phyloP scores from a whole-genome alignment of 75 land plant species.

The Selaginella moellendorffii region DNA sequence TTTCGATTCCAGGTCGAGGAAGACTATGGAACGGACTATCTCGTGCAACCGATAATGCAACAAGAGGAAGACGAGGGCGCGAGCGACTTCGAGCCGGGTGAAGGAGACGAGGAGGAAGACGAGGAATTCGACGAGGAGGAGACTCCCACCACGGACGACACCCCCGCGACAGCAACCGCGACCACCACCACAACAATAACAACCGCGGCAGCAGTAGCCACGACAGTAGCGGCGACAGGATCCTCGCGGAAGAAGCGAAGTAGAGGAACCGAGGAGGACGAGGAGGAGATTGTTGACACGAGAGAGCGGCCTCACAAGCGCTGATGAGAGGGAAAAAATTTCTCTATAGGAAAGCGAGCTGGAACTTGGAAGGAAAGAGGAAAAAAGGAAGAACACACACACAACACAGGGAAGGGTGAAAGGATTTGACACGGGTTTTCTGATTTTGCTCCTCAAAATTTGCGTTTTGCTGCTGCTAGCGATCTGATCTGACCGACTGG shows the following conservation, averaged over 20 bases:
- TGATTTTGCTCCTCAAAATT: not conserved
- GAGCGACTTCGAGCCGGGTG: conserved; percentile 43
- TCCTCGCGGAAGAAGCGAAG: conserved; percentile 11
- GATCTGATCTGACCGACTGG: too few species aligned
- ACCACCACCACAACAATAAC: not conserved
- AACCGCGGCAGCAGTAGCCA: not conserved
- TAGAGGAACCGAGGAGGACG: conserved; percentile 14
- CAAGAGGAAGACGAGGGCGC: conserved; percentile 39
- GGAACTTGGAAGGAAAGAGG: conserved; percentile 1
- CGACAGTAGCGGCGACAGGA: not conserved
- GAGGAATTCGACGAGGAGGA: conserved; percentile 36
- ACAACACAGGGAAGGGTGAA: not conserved
- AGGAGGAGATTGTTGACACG: conserved; percentile 10
- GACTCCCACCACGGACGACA: conserved; percentile 12
- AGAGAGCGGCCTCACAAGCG: conserved; percentile 18
- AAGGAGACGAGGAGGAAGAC: conserved; percentile 27
- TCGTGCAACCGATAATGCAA: conserved; percentile 39
- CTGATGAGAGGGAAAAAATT: conserved; percentile 3
- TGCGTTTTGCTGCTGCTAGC: not conserved
- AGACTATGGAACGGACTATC: conserved; percentile 50
- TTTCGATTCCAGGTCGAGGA: conserved; percentile 15
- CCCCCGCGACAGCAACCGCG: not conserved
- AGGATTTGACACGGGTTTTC: not conserved
- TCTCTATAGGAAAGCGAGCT: not conserved
- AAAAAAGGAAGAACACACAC: not conserved